A percentile compares a stretch with the other conserved stretches of the same genome.
Conservation (phyloP, 345 rosid species). For the Barbarea vulgaris region DNA sequence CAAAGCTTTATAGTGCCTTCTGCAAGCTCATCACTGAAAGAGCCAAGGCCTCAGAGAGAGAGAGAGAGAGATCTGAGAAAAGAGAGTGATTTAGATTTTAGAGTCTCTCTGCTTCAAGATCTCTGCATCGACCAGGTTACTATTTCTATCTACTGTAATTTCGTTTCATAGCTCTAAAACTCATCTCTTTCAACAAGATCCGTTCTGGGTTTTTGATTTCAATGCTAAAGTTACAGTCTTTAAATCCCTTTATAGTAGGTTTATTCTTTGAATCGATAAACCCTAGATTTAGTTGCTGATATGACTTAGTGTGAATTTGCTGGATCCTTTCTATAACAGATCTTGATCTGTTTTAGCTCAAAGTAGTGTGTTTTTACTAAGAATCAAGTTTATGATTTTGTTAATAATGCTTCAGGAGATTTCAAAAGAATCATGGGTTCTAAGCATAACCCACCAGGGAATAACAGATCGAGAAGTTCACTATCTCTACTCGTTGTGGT, state of each 20-base stretch:
- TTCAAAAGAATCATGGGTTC: conserved; percentile 53
- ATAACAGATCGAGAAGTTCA: conserved; percentile 56
- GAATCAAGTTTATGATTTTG: conserved; percentile 2
- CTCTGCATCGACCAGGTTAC: conserved; percentile 30
- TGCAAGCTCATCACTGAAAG: conserved; percentile 27
- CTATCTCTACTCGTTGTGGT: conserved; percentile 71
- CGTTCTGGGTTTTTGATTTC: conserved; percentile 23
- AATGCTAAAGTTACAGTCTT: conserved; percentile 26
- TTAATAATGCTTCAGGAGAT: conserved; percentile 30
- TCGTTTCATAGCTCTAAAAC: conserved; percentile 1
- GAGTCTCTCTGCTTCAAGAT: conserved; percentile 26
- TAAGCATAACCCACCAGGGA: conserved; percentile 54
- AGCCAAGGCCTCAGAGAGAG: neutral
- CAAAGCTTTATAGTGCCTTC: conserved; percentile 17
- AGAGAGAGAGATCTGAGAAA: conserved; percentile 33
- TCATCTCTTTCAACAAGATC: conserved; percentile 20
- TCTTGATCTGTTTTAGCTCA: conserved; percentile 15
- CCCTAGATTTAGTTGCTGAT: conserved; percentile 3
- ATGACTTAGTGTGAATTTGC: neutral
- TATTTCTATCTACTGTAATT: neutral
- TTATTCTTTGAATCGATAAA: neutral
- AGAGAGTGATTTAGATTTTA: neutral
- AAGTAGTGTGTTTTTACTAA: neutral
- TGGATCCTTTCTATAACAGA: neutral
- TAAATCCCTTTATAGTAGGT: neutral